phyloP scores from a whole-genome alignment of 192 early-diverging fungal species.

The Phycomyces blakesleeanus region DNA sequence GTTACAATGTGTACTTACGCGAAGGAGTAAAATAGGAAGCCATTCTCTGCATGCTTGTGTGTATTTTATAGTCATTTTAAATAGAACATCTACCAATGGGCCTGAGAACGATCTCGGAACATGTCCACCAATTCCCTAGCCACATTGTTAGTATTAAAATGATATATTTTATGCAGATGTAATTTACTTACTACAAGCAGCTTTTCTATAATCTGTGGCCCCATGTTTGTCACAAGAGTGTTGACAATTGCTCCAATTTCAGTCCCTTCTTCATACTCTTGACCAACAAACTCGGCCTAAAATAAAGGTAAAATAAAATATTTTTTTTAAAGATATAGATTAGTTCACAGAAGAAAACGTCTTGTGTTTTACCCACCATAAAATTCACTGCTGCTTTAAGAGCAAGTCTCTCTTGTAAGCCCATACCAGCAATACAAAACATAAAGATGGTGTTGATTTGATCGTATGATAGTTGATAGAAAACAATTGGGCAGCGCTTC shows the following conservation, averaged over 20 bases:
- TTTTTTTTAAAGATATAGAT: background rate
- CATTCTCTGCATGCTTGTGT: conserved; percentile 40
- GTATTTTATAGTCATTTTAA: conserved; percentile 40
- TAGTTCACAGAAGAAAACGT: background rate
- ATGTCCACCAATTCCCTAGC: conserved; percentile 50
- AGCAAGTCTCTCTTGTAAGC: conserved; percentile 49
- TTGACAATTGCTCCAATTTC: conserved; percentile 38
- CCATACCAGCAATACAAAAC: conserved; percentile 47
- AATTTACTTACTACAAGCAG: conserved; percentile 36
- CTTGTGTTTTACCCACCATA: conserved; percentile 34
- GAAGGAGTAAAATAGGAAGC: conserved; percentile 39
- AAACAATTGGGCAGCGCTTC: conserved; percentile 44
- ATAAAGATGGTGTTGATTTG: conserved; percentile 41
- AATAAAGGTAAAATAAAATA: background rate
- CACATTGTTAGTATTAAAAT: background rate
- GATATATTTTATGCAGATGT: background rate
- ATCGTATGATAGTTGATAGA: conserved; percentile 44
- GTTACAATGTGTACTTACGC: conserved; percentile 24
- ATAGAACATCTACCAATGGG: conserved; percentile 50
- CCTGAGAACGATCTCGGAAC: conserved; percentile 49
- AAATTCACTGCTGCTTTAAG: conserved; percentile 48
- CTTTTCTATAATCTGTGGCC: conserved; percentile 40
- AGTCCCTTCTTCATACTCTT: conserved; percentile 30
- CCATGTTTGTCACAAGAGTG: conserved; percentile 36
- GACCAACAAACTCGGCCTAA: conserved; percentile 47